Percentiles rank a stretch among this genome's conserved stretches.
These are phyloP conservation scores for Acacia confusa DNA, from an alignment of 306 rosid species.

Conservation along the genomic window DNA sequence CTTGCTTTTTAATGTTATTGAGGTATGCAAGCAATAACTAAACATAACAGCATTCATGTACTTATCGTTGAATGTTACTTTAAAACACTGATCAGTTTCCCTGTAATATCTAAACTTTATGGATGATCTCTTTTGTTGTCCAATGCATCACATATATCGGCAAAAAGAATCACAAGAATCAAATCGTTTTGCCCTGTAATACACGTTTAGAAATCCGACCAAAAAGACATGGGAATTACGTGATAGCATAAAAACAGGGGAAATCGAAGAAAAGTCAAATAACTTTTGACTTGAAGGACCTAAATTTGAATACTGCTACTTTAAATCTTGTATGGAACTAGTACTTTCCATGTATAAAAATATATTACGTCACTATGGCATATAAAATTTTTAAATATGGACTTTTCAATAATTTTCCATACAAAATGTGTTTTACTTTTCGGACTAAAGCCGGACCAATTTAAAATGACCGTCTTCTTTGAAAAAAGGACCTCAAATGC, in stretches of 20 bases:
- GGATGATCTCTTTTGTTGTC: neutral
- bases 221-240: conserved; percentile 26
- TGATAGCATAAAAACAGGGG: neutral
- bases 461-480: conserved; percentile 19
- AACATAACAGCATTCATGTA: neutral
- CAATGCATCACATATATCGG: neutral
- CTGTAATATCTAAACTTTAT: neutral
- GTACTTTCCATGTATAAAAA: too few relatives aligned
- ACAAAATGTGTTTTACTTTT: neutral
- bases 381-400: too few relatives aligned
- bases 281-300: too few relatives aligned
- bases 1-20: neutral
- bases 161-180: neutral
- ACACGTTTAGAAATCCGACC: conserved; percentile 4
- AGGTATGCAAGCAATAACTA: neutral
- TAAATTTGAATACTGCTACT: too few relatives aligned
- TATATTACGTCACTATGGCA: too few relatives aligned
- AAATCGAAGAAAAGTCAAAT: too few relatives aligned
- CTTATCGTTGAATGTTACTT: neutral
- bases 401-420: too few relatives aligned
- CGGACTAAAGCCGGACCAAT: conserved; percentile 13
- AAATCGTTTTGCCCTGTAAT: neutral
- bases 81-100: neutral
- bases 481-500: conserved; percentile 16
- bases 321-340: too few relatives aligned